Base-by-base conservation (phyloP, 2,329 filamentous ascomycete species). In the Monilinia aucupariae region DNA sequence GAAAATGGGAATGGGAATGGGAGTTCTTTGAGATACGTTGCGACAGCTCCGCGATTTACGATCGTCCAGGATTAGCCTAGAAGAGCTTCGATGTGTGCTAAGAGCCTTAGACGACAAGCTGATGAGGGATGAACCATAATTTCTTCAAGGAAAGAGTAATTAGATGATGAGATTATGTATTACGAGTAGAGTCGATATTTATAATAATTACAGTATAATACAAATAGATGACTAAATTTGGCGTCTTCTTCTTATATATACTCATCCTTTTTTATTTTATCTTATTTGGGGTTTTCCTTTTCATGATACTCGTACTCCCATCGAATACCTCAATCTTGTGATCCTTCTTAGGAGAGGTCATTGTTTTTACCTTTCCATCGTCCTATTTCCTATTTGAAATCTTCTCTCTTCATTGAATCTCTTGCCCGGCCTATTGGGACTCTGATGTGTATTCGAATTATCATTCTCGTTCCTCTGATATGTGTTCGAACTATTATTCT, bases 11-110 rank as follows among this genome's bases (percentile, higher is more conserved):
- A n/a, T n/a, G n/a, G n/a, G n/a, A n/a, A n/a, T n/a, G 17, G 54
- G 50, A 27, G 39, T 20, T 64, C 53, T 37, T 52, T 56, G 47
- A 66, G 63, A 63, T 67, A 69, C 61, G 65, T 68, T 70, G 67
- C 67, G 69, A 69, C 65, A 66, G 67, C 60, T 64, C 53, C 37
- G 30, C 64, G 62, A 50, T 65, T 65, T n/a, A 61, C 34, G 61
- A 59, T 60, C 58, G 32, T 58, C 41, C 50, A 8, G 55, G 17
- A 6, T n/a, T 53, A 53, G 53, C 61, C 25, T 45, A 25, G 45
- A 61, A 43, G 39, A 48, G 41, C n/a, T n/a, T n/a, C n/a, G n/a
- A n/a, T n/a, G n/a, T n/a, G n/a, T n/a, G n/a, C n/a, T n/a, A 39
- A 30, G 32, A 41, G 41, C 49, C 10, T 52, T 17, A 55, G 53